A percentile compares a stretch with the other conserved stretches of the same genome.
These are phyloP conservation scores for Emericellopsis terricola DNA, from an alignment of 495 filamentous ascomycete species.

Conservation along the genomic window DNA sequence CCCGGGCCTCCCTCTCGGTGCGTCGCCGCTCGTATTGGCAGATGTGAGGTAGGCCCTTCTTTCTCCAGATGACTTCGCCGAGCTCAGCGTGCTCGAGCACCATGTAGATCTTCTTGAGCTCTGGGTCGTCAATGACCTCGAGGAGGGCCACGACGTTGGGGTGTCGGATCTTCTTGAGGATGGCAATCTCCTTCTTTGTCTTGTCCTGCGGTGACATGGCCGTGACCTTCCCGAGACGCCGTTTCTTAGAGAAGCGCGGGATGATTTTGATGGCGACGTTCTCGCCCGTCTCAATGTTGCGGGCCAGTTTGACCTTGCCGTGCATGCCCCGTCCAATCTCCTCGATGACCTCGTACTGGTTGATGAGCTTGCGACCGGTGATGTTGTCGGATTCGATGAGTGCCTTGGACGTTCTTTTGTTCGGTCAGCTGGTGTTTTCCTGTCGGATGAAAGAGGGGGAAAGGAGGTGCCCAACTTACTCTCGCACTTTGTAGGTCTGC, in stretches of 20 bases:
- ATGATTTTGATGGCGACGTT: constrained; percentile 97
- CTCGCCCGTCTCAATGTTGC: constrained; percentile 57
- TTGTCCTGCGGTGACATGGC: constrained; percentile 60
- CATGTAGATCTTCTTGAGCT: constrained; percentile 93
- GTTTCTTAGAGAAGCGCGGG: constrained; percentile 79
- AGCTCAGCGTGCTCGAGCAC: constrained; percentile 87
- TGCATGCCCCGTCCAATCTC: constrained; percentile 92
- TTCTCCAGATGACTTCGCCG: constrained; percentile 87
- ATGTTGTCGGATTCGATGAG: constrained; percentile 73
- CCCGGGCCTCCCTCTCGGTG: constrained; percentile 49
- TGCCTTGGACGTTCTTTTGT: constrained; percentile 57
- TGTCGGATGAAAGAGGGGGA: background rate
- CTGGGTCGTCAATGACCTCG: constrained; percentile 94
- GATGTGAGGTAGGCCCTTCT: constrained; percentile 62
- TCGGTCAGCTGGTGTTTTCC: background rate
- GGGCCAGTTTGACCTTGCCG: constrained; percentile 89
- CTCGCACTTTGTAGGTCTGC: constrained; percentile 43
- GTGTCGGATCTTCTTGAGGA: constrained; percentile 93
- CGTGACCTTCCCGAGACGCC: constrained; percentile 60
- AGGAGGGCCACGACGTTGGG: constrained; percentile 86
- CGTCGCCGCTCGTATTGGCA: constrained; percentile 65
- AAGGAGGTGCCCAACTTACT: constrained; percentile 17
- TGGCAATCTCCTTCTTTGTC: constrained; percentile 92
- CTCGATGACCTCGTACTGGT: constrained; percentile 89
- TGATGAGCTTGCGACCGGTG: constrained; percentile 88